phyloP scores from a whole-genome alignment of 768 basidiomycete genomes.

The Krasilnikovozyma curviuscula region DNA sequence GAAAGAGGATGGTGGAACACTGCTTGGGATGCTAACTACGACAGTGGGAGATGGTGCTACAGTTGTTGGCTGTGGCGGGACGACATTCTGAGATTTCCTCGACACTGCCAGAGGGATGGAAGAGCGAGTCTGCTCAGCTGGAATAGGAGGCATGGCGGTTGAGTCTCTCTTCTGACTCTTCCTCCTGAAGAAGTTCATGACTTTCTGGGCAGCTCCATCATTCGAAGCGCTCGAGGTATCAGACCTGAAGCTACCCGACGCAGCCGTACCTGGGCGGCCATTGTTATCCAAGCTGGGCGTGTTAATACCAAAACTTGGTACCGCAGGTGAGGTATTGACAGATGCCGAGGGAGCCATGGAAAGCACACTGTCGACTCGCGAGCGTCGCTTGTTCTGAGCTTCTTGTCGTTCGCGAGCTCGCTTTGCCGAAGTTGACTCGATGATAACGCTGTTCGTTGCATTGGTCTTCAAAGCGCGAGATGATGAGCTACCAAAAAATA shows the following conservation, averaged over 20 bases:
- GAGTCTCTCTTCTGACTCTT: conserved; percentile 20
- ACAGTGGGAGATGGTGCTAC: background rate
- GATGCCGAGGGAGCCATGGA: conserved; percentile 5
- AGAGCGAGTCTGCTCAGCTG: background rate
- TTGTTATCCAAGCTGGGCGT: too few species aligned
- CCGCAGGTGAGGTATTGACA: conserved; percentile 10
- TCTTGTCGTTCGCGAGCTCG: too few species aligned
- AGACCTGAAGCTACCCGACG: conserved; percentile 8
- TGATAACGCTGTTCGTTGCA: conserved; percentile 4
- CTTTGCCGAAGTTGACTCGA: conserved; percentile 2
- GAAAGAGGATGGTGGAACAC: conserved; percentile 7
- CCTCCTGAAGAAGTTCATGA: conserved; percentile 90
- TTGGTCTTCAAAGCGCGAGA: conserved; percentile 4
- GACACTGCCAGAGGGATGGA: too few species aligned
- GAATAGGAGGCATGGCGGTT: background rate
- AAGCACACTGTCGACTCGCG: too few species aligned
- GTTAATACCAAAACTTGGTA: conserved; percentile 15
- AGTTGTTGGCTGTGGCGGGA: background rate
- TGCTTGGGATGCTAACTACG: background rate
- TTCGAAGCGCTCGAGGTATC: conserved; percentile 20
- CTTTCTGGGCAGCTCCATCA: conserved; percentile 53
- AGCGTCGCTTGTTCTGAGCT: too few species aligned
- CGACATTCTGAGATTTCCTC: too few species aligned
- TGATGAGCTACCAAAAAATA: background rate
- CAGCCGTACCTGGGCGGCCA: too few species aligned